Base-by-base conservation (phyloP, 805 yeast genomes). In the Hanseniaspora thailandica region DNA sequence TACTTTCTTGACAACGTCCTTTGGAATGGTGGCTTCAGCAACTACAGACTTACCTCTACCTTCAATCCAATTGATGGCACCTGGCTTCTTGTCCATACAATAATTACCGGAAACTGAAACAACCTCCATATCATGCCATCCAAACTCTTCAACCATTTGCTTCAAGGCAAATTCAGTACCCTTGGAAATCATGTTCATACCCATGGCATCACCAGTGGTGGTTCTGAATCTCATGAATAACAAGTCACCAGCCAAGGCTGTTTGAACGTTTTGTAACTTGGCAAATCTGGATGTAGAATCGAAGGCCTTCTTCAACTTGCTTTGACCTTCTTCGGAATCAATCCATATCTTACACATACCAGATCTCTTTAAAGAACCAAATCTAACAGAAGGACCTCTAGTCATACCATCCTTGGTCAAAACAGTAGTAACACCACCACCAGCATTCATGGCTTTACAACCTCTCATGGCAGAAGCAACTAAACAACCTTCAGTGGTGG, bases 121-220 rank as follows among this genome's bases (percentile, higher is more conserved):
- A 56, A 93, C 77, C 57, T 77, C 80, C 99, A 93, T 93, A 69
- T 93, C 98, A 23, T 79, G 81, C 80, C 90, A 93, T 3, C 96
- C 97, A 66, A 82, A 82, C 61, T 83, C 89, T 62, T 83, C 85
- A 41, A 77, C 79, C 96, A 93, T 87, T 66, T 76, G 80, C 57
- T 81, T 81, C 63, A 93, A 76, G 0, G 96, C 79, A 66, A 73
- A 76, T 66, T 93, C 99, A 45, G 88, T 96, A 68, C 98, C 99
- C 71, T 93, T 93, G 28, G 97, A 90, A 57, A 93, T 93, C 99
- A 93, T 93, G 68, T 93, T 93, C 99, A 93, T 93, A 59, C 99
- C 99, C 99, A 93, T 93, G 19, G 99, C 99, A 73, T 93, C 99
- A 69, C 99, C 99, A 19, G 99, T 93, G 38, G 96, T 88, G n/a